Evolutionary conservation across 257 asterid species (phyloP).

Genomic region (Capsicum pubescens): DNA sequence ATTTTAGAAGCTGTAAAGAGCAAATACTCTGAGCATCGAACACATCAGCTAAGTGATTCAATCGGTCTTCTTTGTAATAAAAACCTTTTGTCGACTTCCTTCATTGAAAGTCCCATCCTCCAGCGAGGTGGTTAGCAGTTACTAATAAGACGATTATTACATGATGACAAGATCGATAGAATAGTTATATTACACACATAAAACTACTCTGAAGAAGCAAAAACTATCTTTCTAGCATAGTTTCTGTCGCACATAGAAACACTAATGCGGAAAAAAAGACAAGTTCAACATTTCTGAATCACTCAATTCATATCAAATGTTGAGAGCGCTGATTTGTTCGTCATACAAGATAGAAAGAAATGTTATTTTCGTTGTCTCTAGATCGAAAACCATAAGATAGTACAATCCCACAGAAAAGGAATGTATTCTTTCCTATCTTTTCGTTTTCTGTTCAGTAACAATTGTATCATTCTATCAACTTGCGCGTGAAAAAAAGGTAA

Average conservation of each 20-base stretch:
- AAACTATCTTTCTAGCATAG: not conserved
- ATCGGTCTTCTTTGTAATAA: not conserved
- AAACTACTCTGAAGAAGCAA: not conserved
- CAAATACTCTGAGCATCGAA: not conserved
- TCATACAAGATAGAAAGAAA: not conserved
- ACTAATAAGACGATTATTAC: too few species aligned
- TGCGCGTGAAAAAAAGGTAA: not conserved
- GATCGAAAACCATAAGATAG: not conserved
- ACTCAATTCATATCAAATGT: not conserved
- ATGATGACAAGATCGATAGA: not conserved
- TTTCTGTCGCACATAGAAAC: not conserved
- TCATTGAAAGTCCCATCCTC: not conserved
- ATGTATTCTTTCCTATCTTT: not conserved
- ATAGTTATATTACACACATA: not conserved
- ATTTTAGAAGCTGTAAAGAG: not conserved
- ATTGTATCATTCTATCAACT: not conserved
- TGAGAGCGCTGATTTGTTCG: not conserved
- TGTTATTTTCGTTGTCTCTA: not conserved
- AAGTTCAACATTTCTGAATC: not conserved
- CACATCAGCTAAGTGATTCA: not conserved
- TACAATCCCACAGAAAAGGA: not conserved
- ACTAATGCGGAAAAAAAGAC: not conserved
- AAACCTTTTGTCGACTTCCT: not conserved
- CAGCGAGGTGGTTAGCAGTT: not conserved
- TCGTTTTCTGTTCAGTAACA: not conserved